phyloP scores from a whole-genome alignment of 1,139 yeast species.

The Maudiozyma humilis region DNA sequence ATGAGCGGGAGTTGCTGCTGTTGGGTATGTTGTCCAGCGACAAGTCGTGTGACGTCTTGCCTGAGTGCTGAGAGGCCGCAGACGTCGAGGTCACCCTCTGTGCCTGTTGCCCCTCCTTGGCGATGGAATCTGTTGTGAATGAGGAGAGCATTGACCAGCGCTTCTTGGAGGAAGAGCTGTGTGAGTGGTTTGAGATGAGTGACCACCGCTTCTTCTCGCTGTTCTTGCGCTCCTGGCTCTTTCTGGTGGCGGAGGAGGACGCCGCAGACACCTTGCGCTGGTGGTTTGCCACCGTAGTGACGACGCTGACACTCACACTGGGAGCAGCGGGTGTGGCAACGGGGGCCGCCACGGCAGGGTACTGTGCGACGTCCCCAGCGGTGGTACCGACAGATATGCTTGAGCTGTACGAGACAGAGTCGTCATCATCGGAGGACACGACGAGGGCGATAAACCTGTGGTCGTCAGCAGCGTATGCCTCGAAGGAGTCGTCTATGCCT shows the following conservation, averaged over 20 bases:
- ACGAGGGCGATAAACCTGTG: slow-evolving; percentile 29
- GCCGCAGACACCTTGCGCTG: slow-evolving; percentile 1
- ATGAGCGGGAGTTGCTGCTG: slow-evolving; percentile 2
- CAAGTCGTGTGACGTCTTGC: slow-evolving; percentile 2
- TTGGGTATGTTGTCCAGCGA: background rate
- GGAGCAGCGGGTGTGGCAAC: background rate
- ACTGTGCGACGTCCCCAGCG: background rate
- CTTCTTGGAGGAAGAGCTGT: slow-evolving; percentile 14
- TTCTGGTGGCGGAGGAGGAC: background rate
- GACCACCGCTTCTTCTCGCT: slow-evolving; percentile 3
- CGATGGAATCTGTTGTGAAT: slow-evolving; percentile 12
- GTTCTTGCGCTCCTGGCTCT: background rate
- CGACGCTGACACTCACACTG: background rate
- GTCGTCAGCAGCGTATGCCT: slow-evolving; percentile 17
- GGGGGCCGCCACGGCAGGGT: too few species aligned
- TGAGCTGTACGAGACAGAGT: slow-evolving; percentile 5
- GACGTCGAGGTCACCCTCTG: slow-evolving; percentile 11
- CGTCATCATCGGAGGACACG: slow-evolving; percentile 25
- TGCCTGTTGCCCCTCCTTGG: background rate
- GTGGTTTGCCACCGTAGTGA: background rate
- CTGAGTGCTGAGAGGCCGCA: background rate
- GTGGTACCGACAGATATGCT: background rate
- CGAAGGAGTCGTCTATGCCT: slow-evolving; percentile 19
- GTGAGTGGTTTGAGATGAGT: slow-evolving; percentile 4
- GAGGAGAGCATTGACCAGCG: slow-evolving; percentile 29